Evolutionary conservation across 2,329 filamentous ascomycete species (phyloP).

Genomic region (Hirsutella thompsonii): DNA sequence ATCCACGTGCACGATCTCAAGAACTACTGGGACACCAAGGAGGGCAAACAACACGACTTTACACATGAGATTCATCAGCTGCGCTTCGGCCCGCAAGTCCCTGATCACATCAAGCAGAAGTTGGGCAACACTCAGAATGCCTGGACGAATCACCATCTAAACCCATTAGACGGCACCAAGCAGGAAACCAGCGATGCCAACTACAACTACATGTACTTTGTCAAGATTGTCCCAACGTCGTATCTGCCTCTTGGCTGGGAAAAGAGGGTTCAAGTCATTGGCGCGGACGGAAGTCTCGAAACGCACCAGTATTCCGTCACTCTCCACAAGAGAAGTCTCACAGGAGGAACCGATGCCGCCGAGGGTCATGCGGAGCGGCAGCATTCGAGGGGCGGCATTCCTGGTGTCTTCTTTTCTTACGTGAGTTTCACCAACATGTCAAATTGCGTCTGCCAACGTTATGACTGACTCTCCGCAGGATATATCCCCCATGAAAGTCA

Average conservation of each 20-base stretch:
- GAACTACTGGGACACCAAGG: slow-evolving; percentile 73
- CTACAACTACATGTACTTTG: slow-evolving; percentile 98
- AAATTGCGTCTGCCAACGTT: too few relatives aligned
- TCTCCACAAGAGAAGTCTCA: slow-evolving; percentile 80
- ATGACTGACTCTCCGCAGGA: slow-evolving; percentile 41
- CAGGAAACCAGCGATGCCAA: slow-evolving; percentile 71
- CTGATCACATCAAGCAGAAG: slow-evolving; percentile 53
- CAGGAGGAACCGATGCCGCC: slow-evolving; percentile 69
- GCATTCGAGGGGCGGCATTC: slow-evolving; percentile 84
- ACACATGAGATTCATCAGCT: slow-evolving; percentile 79
- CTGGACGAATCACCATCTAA: slow-evolving; percentile 85
- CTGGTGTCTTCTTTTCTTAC: slow-evolving; percentile 97
- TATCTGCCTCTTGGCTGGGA: slow-evolving; percentile 90
- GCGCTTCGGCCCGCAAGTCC: slow-evolving; percentile 85
- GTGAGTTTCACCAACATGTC: slow-evolving; percentile 34
- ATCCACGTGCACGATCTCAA: slow-evolving; percentile 97
- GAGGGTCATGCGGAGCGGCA: slow-evolving; percentile 88
- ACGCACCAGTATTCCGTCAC: slow-evolving; percentile 98
- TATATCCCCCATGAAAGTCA: slow-evolving; percentile 98
- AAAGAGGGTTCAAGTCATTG: slow-evolving; percentile 29
- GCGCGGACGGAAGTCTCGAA: slow-evolving; percentile 70
- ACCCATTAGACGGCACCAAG: slow-evolving; percentile 71
- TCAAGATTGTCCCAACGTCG: slow-evolving; percentile 94
- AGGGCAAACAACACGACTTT: slow-evolving; percentile 68
- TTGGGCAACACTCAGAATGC: slow-evolving; percentile 38